These are phyloP conservation scores for Leucosporidium creatinivorum DNA, from an alignment of 768 basidiomycete species.

Conservation along the genomic window DNA sequence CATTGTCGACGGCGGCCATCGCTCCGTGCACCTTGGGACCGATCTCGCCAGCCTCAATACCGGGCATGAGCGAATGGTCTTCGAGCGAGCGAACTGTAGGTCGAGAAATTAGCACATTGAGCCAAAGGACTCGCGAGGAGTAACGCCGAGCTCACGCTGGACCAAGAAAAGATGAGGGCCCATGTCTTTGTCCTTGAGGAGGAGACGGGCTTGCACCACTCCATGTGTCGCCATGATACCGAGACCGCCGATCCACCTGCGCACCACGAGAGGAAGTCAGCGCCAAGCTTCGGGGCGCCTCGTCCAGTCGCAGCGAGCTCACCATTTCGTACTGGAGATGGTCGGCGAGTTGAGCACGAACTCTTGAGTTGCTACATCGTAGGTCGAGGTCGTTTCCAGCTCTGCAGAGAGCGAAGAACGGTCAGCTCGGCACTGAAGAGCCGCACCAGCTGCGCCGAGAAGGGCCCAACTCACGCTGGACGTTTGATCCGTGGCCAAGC, in stretches of 20 bases:
- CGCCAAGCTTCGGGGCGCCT: not conserved
- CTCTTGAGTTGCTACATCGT: slow-evolving; percentile 42
- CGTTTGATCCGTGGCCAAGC: slow-evolving; percentile 42
- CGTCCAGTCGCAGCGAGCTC: no score
- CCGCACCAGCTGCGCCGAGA: no score
- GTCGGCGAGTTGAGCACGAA: slow-evolving; percentile 47
- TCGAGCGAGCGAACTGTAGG: slow-evolving; percentile 28
- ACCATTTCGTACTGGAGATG: slow-evolving; percentile 46
- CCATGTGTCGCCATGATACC: slow-evolving; percentile 44
- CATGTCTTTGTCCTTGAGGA: slow-evolving; percentile 43
- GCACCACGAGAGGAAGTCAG: not conserved
- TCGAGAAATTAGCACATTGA: not conserved
- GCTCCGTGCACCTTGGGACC: slow-evolving; percentile 43
- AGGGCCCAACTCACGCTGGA: slow-evolving; percentile 15
- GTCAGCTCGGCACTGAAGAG: not conserved
- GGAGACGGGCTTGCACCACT: slow-evolving; percentile 45
- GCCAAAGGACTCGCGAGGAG: slow-evolving; percentile 23
- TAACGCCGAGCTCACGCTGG: slow-evolving; percentile 6
- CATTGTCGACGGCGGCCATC: slow-evolving; percentile 23
- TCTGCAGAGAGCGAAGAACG: slow-evolving; percentile 33
- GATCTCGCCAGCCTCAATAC: slow-evolving; percentile 46
- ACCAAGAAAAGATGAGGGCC: slow-evolving; percentile 46
- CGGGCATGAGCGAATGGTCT: slow-evolving; percentile 42
- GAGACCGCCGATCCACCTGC: slow-evolving; percentile 38
- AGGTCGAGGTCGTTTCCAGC: slow-evolving; percentile 47